Evolutionary conservation across 2,329 filamentous ascomycete species (phyloP).

Genomic region (Knufia fluminis): DNA sequence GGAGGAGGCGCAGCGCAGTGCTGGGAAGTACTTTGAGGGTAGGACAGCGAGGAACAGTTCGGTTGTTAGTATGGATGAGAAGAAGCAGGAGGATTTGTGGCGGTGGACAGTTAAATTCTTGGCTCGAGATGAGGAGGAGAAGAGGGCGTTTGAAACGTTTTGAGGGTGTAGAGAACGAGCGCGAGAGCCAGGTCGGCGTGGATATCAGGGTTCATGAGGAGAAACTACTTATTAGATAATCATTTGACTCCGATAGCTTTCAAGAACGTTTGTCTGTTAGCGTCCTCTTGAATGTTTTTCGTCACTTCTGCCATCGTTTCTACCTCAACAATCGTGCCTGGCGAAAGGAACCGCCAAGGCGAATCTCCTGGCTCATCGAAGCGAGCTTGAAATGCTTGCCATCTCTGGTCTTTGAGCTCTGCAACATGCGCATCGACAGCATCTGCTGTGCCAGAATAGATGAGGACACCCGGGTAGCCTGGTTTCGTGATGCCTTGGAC

Average conservation of each 20-base stretch:
- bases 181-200: too few species aligned
- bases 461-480: constrained; percentile 19
- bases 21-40: constrained; percentile 39
- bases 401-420: constrained; percentile 16
- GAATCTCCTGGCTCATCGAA: constrained; percentile 11
- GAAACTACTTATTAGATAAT: too few species aligned
- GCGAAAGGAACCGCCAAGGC: constrained; percentile 13
- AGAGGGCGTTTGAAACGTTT: constrained; percentile 19
- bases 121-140: constrained; percentile 24
- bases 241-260: constrained; percentile 16
- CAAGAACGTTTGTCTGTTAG: constrained; percentile 13
- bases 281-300: constrained; percentile 11
- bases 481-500: constrained; percentile 18
- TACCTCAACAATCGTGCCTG: constrained; percentile 17
- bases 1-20: constrained; percentile 27
- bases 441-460: constrained; percentile 15
- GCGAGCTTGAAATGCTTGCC: constrained; percentile 19
- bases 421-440: constrained; percentile 17
- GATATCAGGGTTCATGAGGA: too few species aligned
- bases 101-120: constrained; percentile 37
- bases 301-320: constrained; percentile 20
- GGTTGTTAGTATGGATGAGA: constrained; percentile 35
- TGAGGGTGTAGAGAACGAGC: too few species aligned
- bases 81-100: constrained; percentile 43
- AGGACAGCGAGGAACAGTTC: constrained; percentile 32